These are phyloP conservation scores for Alternaria atra DNA, from an alignment of 2,329 filamentous ascomycete genomes.

Conservation along the genomic window DNA sequence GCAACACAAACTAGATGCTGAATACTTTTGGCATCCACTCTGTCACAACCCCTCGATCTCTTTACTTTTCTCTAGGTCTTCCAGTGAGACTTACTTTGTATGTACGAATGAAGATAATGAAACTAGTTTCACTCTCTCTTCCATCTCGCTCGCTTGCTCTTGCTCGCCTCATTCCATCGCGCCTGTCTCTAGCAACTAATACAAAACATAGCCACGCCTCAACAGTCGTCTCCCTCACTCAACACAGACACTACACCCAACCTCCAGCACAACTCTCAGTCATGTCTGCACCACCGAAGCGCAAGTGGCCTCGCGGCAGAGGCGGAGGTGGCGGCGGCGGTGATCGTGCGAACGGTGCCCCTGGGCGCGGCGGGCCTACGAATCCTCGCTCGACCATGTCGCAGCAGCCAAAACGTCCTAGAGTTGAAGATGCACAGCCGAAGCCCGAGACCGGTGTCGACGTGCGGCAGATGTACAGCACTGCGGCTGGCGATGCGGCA, in stretches of 20 bases:
- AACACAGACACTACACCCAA: constrained; percentile 21
- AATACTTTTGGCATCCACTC: not conserved
- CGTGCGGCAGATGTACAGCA: constrained; percentile 36
- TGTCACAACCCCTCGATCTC: constrained; percentile 9
- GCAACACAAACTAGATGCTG: constrained; percentile 4
- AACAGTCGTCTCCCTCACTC: constrained; percentile 21
- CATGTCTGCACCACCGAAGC: constrained; percentile 37
- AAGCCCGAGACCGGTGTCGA: constrained; percentile 23
- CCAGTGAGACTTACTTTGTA: constrained; percentile 26
- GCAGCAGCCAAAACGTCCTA: constrained; percentile 38
- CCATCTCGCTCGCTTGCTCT: constrained; percentile 27
- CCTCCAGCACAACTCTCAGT: constrained; percentile 9
- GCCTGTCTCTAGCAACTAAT: constrained; percentile 33
- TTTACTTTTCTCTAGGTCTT: constrained; percentile 13
- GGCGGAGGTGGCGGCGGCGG: constrained; percentile 19
- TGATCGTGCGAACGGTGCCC: constrained; percentile 15
- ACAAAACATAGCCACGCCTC: constrained; percentile 20
- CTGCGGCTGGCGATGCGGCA: constrained; percentile 30
- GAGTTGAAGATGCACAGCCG: constrained; percentile 21
- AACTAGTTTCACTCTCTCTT: constrained; percentile 35
- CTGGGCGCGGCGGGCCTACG: constrained; percentile 10
- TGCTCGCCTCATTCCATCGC: constrained; percentile 25
- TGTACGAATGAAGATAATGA: constrained; percentile 38
- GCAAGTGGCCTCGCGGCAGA: constrained; percentile 34
- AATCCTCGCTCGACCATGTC: constrained; percentile 26